Evolutionary conservation across 1,139 yeast species (phyloP).

Genomic region (Hemisphaericaspora subhashii): DNA sequence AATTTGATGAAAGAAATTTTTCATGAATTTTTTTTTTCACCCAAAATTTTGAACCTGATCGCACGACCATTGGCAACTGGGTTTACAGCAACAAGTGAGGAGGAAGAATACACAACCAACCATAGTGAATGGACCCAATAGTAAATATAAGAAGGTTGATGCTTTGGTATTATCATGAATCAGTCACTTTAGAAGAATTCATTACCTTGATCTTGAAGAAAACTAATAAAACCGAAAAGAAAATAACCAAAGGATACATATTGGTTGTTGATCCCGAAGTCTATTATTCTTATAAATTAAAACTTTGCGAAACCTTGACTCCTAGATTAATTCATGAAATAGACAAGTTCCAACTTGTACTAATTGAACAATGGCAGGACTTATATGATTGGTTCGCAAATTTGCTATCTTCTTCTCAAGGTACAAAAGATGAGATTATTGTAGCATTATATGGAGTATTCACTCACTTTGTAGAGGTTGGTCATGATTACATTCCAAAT

Average conservation of each 20-base stretch:
- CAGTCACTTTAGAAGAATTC: constrained; percentile 9
- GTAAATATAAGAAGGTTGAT: no score
- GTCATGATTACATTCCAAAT: constrained; percentile 1
- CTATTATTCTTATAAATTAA: constrained; percentile 2
- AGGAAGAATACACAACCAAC: no score
- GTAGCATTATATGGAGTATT: constrained; percentile 12
- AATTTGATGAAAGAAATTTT: neutral
- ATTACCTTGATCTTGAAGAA: neutral
- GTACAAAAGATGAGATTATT: neutral
- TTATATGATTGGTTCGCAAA: constrained; percentile 8
- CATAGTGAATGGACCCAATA: no score
- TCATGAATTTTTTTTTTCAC: constrained; percentile 7
- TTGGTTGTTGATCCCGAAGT: constrained; percentile 9
- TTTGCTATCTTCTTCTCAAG: neutral
- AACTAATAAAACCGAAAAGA: neutral
- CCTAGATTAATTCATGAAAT: constrained; percentile 5
- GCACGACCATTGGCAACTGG: constrained; percentile 2
- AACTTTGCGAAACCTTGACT: neutral
- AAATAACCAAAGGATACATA: neutral
- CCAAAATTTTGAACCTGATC: neutral
- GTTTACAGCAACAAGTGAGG: neutral
- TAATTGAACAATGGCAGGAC: constrained; percentile 14
- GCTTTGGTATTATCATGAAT: constrained; percentile 11
- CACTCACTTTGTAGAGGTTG: constrained; percentile 10
- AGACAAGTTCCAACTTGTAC: constrained; percentile 6